Evolutionary conservation across 768 basidiomycete species (phyloP).

Genomic region (Pleurotus salmoneostramineus): DNA sequence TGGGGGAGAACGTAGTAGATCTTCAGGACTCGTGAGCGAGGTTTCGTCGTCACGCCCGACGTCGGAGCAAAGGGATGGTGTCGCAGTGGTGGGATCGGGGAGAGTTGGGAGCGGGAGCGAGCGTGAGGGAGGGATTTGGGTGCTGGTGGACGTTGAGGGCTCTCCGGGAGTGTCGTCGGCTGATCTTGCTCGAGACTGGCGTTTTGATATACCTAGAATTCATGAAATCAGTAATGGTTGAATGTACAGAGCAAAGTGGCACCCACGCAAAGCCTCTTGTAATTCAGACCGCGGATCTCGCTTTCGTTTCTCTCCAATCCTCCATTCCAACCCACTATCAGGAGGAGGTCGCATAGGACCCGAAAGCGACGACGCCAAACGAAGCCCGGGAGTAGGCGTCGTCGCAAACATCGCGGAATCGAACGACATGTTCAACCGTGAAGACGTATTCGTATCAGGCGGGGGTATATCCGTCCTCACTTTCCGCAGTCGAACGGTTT

Average conservation of each 20-base stretch:
- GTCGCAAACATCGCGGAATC: not conserved
- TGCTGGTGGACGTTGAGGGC: not conserved
- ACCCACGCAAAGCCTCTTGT: constrained; percentile 30
- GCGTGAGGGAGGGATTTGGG: not conserved
- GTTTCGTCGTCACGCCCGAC: constrained; percentile 46
- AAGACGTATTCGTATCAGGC: not conserved
- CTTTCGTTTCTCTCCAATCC: constrained; percentile 31
- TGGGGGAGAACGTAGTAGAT: constrained; percentile 51
- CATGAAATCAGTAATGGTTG: not conserved
- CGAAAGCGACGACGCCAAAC: constrained; percentile 2
- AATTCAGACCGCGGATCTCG: constrained; percentile 23
- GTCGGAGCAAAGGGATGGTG: constrained; percentile 71
- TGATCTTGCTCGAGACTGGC: constrained; percentile 22
- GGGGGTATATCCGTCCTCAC: constrained; percentile 28
- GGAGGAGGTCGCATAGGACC: not conserved
- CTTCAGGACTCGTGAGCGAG: constrained; percentile 41
- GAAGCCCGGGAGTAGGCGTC: not conserved
- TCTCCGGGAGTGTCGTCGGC: not conserved
- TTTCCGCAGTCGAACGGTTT: constrained; percentile 65
- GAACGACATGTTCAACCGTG: constrained; percentile 3
- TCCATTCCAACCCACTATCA: constrained; percentile 8
- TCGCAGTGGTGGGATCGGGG: constrained; percentile 36
- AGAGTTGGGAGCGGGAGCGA: constrained; percentile 20
- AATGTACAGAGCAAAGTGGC: not conserved
- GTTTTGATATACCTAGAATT: constrained; percentile 26